Percentiles rank a stretch among this genome's conserved stretches.
These are phyloP conservation scores for Brachypodium distachyon DNA, from an alignment of 202 grass and related monocot species.

Conservation along the genomic window DNA sequence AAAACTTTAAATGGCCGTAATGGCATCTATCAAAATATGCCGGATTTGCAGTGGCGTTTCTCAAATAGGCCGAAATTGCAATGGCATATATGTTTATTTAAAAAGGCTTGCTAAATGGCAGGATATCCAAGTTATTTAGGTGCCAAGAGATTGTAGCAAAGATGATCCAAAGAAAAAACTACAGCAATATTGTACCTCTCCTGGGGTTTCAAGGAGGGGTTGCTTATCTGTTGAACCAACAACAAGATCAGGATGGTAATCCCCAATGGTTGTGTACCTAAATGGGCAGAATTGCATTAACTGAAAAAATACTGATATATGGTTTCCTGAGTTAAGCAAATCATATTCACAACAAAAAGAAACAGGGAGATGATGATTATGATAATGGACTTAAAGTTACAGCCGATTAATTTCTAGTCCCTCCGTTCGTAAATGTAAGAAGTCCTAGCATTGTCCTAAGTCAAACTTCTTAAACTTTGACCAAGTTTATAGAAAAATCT, in stretches of 20 bases:
- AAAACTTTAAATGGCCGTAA: too few relatives aligned
- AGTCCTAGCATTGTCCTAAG: too few relatives aligned
- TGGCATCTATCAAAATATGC: too few relatives aligned
- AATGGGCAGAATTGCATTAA: background rate
- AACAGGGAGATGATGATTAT: background rate
- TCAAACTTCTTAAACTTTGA: too few relatives aligned
- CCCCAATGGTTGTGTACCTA: constrained; percentile 57
- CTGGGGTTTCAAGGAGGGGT: constrained; percentile 88
- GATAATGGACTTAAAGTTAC: background rate
- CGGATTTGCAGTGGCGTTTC: too few relatives aligned
- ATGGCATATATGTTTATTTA: too few relatives aligned
- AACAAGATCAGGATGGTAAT: constrained; percentile 49
- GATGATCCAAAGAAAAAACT: background rate
- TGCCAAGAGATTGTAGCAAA: background rate
- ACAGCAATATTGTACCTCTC: constrained; percentile 53
- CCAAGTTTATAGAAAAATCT: too few relatives aligned
- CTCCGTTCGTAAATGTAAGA: too few relatives aligned
- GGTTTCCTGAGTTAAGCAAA: background rate
- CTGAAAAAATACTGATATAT: background rate
- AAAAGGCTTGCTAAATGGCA: background rate
- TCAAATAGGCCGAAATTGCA: too few relatives aligned
- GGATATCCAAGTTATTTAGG: background rate
- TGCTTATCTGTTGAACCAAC: constrained; percentile 79
- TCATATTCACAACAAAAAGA: background rate
- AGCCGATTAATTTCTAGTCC: background rate